Evolutionary conservation across 768 basidiomycete species (phyloP).

Genomic region (Ramaria sp.): DNA sequence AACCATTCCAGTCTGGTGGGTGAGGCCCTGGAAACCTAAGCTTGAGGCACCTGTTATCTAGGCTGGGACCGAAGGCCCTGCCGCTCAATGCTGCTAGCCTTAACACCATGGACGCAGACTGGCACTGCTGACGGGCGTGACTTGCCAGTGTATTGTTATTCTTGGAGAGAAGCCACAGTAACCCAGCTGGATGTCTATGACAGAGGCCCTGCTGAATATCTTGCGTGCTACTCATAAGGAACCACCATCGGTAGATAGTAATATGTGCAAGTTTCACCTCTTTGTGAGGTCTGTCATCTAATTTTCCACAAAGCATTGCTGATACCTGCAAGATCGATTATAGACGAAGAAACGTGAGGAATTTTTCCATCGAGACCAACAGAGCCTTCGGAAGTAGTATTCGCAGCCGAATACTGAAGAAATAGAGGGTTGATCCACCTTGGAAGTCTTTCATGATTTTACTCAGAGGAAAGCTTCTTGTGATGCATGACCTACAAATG

Average conservation of each 20-base stretch:
- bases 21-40: not conserved
- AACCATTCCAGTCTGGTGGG: not conserved
- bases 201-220: not conserved
- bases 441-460: no score
- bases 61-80: not conserved
- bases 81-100: not conserved
- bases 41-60: not conserved
- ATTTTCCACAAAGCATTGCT: not conserved
- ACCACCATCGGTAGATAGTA: not conserved
- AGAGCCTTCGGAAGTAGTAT: not conserved
- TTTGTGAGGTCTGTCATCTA: not conserved
- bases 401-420: not conserved
- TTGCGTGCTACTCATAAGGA: not conserved
- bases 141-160: not conserved
- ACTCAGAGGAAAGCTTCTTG: not conserved
- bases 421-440: not conserved
- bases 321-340: not conserved
- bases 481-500: not conserved
- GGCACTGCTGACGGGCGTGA: not conserved
- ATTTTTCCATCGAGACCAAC: not conserved
- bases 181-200: not conserved
- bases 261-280: not conserved
- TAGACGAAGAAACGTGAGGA: not conserved
- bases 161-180: not conserved
- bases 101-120: not conserved